These are phyloP conservation scores for Metschnikowia similis DNA, from an alignment of 805 yeast species.

Conservation along the genomic window DNA sequence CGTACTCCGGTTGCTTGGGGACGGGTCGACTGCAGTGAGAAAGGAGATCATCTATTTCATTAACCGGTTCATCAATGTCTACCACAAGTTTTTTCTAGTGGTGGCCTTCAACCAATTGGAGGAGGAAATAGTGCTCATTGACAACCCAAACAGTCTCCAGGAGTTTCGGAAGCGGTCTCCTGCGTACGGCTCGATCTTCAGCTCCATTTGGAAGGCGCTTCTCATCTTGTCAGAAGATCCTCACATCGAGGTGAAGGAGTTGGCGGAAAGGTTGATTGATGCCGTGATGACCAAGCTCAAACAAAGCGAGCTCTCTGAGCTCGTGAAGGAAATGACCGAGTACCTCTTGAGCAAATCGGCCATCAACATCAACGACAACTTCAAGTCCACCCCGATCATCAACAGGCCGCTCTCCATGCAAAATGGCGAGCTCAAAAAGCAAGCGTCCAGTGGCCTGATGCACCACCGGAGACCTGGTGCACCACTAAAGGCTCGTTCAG, in stretches of 20 bases:
- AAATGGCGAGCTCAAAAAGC: slow-evolving; percentile 12
- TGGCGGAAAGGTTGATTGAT: slow-evolving; percentile 74
- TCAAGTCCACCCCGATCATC: slow-evolving; percentile 38
- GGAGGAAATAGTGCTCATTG: slow-evolving; percentile 67
- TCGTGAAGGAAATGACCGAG: slow-evolving; percentile 63
- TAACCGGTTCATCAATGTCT: slow-evolving; percentile 66
- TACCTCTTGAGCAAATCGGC: slow-evolving; percentile 51
- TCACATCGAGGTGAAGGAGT: slow-evolving; percentile 67
- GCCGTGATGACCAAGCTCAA: slow-evolving; percentile 59
- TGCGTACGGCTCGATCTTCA: slow-evolving; percentile 82
- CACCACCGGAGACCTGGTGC: slow-evolving; percentile 25
- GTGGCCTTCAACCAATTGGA: slow-evolving; percentile 83
- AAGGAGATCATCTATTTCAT: slow-evolving; percentile 78
- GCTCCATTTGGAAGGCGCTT: slow-evolving; percentile 83
- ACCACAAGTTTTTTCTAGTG: slow-evolving; percentile 72
- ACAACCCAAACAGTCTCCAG: slow-evolving; percentile 56
- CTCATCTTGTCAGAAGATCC: slow-evolving; percentile 84
- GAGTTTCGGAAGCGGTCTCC: slow-evolving; percentile 65
- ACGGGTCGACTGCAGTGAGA: slow-evolving; percentile 86
- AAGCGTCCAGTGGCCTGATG: slow-evolving; percentile 22
- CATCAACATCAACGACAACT: slow-evolving; percentile 35
- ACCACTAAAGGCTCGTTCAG: slow-evolving; percentile 25
- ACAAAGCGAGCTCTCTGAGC: slow-evolving; percentile 60
- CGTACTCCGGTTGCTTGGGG: slow-evolving; percentile 65
- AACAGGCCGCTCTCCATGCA: slow-evolving; percentile 21